Conservation (phyloP, 352 stramenopile species). For the Aphanomyces stellatus region DNA sequence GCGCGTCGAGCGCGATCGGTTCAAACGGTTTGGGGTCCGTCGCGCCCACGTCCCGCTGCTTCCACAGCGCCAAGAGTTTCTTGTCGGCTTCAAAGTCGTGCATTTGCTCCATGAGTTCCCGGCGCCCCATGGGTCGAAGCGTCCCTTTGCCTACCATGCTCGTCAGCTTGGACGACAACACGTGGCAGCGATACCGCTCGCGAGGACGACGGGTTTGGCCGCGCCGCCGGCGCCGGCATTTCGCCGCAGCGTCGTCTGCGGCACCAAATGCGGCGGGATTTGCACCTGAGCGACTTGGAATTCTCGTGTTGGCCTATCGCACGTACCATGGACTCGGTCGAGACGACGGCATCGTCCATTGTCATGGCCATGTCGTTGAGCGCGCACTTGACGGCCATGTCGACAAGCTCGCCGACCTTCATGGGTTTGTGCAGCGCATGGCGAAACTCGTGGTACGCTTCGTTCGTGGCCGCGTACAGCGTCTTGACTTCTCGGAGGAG, state of each 20-base stretch:
- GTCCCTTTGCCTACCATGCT: too few relatives aligned
- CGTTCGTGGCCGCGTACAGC: constrained; percentile 57
- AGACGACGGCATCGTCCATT: constrained; percentile 26
- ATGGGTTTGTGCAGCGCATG: constrained; percentile 44
- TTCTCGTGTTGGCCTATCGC: constrained; percentile 31
- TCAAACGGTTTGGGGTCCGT: constrained; percentile 37
- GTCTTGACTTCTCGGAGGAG: constrained; percentile 55
- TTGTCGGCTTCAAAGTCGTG: not conserved
- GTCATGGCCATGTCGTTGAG: constrained; percentile 46
- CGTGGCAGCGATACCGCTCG: too few relatives aligned
- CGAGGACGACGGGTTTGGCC: too few relatives aligned
- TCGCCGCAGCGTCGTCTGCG: constrained; percentile 34
- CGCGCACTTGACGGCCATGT: constrained; percentile 55
- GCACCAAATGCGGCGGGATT: constrained; percentile 20
- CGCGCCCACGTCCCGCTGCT: not conserved
- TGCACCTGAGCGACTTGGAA: constrained; percentile 18
- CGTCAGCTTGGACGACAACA: too few relatives aligned
- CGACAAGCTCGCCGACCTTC: constrained; percentile 53
- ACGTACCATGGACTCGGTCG: constrained; percentile 29
- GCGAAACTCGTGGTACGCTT: constrained; percentile 51
- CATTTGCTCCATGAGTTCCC: constrained; percentile 1
- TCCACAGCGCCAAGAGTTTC: not conserved
- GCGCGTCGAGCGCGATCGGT: constrained; percentile 49
- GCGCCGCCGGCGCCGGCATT: constrained; percentile 40
- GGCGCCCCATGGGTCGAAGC: not conserved